These are phyloP conservation scores for Cichorium intybus DNA, from an alignment of 140 eudicot genomes.

Conservation along the genomic window DNA sequence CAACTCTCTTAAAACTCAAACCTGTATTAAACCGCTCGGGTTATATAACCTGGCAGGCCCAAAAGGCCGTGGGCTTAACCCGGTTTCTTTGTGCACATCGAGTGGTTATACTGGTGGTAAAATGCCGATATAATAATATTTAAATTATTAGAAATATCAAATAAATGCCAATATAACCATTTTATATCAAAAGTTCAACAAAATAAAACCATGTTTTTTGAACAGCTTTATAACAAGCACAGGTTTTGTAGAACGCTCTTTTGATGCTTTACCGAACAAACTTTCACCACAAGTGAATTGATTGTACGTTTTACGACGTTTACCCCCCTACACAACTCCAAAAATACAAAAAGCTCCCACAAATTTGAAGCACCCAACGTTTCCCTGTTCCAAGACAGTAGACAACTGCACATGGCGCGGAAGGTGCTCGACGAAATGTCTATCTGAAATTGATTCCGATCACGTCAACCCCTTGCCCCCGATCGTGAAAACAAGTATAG, in stretches of 20 bases:
- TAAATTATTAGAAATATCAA: too few species aligned
- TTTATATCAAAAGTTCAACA: too few species aligned
- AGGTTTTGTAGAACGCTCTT: not conserved
- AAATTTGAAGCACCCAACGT: slow-evolving; percentile 9
- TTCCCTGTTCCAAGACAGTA: slow-evolving; percentile 4
- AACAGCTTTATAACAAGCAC: too few species aligned
- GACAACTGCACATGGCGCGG: slow-evolving; percentile 35
- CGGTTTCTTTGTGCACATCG: too few species aligned
- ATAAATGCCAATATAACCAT: too few species aligned
- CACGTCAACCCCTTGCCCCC: not conserved
- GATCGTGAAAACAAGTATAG: not conserved
- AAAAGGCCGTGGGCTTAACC: too few species aligned
- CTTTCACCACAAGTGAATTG: not conserved
- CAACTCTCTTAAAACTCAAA: too few species aligned
- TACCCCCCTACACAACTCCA: not conserved
- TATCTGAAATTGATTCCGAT: slow-evolving; percentile 30
- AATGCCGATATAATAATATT: too few species aligned
- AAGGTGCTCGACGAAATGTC: slow-evolving; percentile 46
- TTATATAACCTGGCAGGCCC: too few species aligned
- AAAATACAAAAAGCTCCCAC: slow-evolving; percentile 1
- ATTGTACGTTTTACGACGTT: not conserved
- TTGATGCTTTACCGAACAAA: not conserved
- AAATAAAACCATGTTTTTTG: too few species aligned
- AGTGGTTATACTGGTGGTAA: too few species aligned
- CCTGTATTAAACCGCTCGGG: too few species aligned